phyloP scores from a whole-genome alignment of 2,329 filamentous ascomycete genomes.

The Albifimbria verrucaria region DNA sequence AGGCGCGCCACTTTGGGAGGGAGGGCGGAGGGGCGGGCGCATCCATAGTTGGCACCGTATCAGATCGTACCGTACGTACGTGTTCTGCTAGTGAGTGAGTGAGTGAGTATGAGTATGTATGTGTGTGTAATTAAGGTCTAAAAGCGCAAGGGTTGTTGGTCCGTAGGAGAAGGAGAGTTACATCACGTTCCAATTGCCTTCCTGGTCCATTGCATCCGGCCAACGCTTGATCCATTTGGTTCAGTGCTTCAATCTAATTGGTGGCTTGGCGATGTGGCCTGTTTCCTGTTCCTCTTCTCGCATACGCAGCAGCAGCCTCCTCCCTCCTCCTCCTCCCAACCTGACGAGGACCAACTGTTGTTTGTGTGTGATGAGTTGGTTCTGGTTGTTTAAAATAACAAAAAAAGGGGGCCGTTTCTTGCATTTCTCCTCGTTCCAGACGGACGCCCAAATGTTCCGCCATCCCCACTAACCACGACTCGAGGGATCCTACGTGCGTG shows the following conservation, averaged over 20 bases:
- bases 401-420: too few relatives aligned
- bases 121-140: background rate
- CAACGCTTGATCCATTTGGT: background rate
- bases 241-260: background rate
- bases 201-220: background rate
- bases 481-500: too few relatives aligned
- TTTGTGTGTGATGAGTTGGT: too few relatives aligned
- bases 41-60: background rate
- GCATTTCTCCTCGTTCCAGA: background rate
- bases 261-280: background rate
- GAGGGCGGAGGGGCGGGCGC: background rate
- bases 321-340: too few relatives aligned
- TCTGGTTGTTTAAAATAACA: too few relatives aligned
- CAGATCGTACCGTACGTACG: too few relatives aligned
- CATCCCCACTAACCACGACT: too few relatives aligned
- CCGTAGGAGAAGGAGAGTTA: too few relatives aligned
- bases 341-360: too few relatives aligned
- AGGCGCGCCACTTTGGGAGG: background rate
- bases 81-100: too few relatives aligned
- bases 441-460: background rate
- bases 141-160: background rate
- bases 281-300: background rate
- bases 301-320: too few relatives aligned
- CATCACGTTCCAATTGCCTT: background rate
- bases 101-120: too few relatives aligned